A percentile compares a stretch with the other conserved stretches of the same genome.
Evolutionary conservation across 495 filamentous ascomycete genomes (phyloP).

Genomic region (Penicillium coffeae): DNA sequence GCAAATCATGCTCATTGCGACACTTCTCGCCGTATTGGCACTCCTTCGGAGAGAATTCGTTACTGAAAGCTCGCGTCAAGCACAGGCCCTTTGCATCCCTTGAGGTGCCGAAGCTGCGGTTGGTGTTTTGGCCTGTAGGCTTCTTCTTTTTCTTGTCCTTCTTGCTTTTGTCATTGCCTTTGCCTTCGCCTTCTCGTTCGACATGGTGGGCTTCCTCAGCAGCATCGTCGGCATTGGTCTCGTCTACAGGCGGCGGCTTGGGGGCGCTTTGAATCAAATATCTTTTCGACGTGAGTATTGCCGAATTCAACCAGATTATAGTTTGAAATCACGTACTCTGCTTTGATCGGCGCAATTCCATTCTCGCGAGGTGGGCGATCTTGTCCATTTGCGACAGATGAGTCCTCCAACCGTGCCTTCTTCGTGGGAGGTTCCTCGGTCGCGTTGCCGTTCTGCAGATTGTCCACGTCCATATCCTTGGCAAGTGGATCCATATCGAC

Average conservation of each 20-base stretch:
- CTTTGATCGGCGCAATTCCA: conserved; percentile 79
- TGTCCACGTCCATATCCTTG: not conserved
- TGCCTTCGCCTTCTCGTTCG: conserved; percentile 28
- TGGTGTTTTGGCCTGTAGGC: conserved; percentile 78
- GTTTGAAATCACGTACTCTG: conserved; percentile 58
- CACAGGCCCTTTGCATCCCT: conserved; percentile 77
- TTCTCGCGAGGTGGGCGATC: conserved; percentile 44
- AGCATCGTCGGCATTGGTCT: conserved; percentile 54
- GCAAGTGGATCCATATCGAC: too few species aligned
- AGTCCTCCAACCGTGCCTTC: conserved; percentile 52
- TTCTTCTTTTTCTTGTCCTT: conserved; percentile 62
- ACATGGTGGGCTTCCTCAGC: conserved; percentile 58
- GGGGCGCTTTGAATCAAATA: conserved; percentile 48
- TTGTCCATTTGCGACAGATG: conserved; percentile 18
- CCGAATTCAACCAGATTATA: not conserved
- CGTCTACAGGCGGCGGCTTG: conserved; percentile 17
- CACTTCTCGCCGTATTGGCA: conserved; percentile 78
- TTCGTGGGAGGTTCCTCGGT: conserved; percentile 54
- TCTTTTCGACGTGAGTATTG: conserved; percentile 32
- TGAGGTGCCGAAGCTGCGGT: conserved; percentile 76
- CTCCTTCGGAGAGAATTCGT: conserved; percentile 69
- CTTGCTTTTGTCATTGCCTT: conserved; percentile 44
- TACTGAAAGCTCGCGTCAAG: conserved; percentile 56
- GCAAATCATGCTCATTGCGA: conserved; percentile 74
- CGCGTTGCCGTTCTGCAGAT: not conserved